A percentile compares a stretch with the other conserved stretches of the same genome.
These are phyloP conservation scores for Pichia sp. DNA, from an alignment of 1,139 yeast genomes.

Conservation along the genomic window DNA sequence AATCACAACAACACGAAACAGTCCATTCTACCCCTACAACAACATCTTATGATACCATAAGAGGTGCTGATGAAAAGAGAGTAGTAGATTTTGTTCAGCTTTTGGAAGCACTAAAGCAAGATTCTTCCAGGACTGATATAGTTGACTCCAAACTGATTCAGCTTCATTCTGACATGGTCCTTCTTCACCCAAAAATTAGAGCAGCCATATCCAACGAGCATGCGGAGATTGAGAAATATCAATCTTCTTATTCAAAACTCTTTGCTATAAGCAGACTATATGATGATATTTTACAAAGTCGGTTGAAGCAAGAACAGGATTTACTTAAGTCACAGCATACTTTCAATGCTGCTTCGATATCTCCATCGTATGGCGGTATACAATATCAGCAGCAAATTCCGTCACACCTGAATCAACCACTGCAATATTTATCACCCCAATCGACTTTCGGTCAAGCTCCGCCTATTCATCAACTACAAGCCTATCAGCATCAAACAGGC, in stretches of 20 bases:
- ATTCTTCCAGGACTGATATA: slow-evolving; percentile 48
- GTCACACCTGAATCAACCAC: not conserved
- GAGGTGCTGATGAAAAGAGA: slow-evolving; percentile 62
- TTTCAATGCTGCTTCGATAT: not conserved
- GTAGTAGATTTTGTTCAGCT: slow-evolving; percentile 66
- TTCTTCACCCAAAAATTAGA: slow-evolving; percentile 72
- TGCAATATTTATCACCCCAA: slow-evolving; percentile 12
- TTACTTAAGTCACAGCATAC: slow-evolving; percentile 8
- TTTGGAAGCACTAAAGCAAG: slow-evolving; percentile 46
- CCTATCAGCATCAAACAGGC: slow-evolving; percentile 9
- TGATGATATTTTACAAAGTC: slow-evolving; percentile 71
- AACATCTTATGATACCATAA: slow-evolving; percentile 35
- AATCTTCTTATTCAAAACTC: slow-evolving; percentile 78
- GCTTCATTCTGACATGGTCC: slow-evolving; percentile 59
- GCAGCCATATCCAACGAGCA: slow-evolving; percentile 59
- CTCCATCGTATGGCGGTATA: not conserved
- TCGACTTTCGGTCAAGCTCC: slow-evolving; percentile 10
- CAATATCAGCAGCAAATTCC: not conserved
- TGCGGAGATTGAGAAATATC: slow-evolving; percentile 63
- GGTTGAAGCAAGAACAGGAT: slow-evolving; percentile 39
- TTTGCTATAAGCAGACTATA: slow-evolving; percentile 75
- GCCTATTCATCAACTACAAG: slow-evolving; percentile 11
- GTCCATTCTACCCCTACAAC: slow-evolving; percentile 8
- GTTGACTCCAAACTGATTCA: slow-evolving; percentile 62
- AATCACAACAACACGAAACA: slow-evolving; percentile 22